Evolutionary conservation across 1,284 basidiomycete genomes (phyloP).

Genomic region (Cutaneotrichosporon spelunceum): DNA sequence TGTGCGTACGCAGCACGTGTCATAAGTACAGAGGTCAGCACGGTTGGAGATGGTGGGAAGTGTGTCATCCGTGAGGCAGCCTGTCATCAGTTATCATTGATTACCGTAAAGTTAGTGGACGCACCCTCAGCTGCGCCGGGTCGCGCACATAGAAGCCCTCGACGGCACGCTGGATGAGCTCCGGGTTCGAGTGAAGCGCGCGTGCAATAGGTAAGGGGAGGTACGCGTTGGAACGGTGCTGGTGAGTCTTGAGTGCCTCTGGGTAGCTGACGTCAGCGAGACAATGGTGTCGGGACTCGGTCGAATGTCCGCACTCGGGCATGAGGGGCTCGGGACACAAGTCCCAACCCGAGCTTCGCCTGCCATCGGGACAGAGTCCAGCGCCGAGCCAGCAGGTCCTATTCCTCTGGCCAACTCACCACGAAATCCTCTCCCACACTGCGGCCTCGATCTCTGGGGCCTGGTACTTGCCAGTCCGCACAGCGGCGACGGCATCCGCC

Average conservation of each 20-base stretch:
- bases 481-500: constrained; percentile 64
- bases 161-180: constrained; percentile 76
- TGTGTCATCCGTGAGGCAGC: constrained; percentile 79
- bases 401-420: constrained; percentile 52
- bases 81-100: constrained; percentile 50
- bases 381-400: not conserved
- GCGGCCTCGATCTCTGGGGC: constrained; percentile 63
- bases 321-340: too few species aligned
- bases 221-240: constrained; percentile 75
- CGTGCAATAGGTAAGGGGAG: constrained; percentile 74
- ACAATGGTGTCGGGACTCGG: not conserved
- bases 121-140: constrained; percentile 76
- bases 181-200: constrained; percentile 63
- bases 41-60: constrained; percentile 69
- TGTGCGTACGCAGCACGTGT: constrained; percentile 91
- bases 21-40: constrained; percentile 65
- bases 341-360: not conserved
- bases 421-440: constrained; percentile 66
- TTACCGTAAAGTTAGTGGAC: constrained; percentile 30
- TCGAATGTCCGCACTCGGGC: too few species aligned
- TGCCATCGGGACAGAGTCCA: not conserved
- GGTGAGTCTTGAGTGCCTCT: constrained; percentile 62
- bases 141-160: constrained; percentile 93
- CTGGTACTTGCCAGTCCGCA: constrained; percentile 51
- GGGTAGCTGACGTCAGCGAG: constrained; percentile 62